A percentile compares a stretch with the other conserved stretches of the same genome.
Evolutionary conservation across 2,329 filamentous ascomycete genomes (phyloP).

Genomic region (Fusarium longipes): DNA sequence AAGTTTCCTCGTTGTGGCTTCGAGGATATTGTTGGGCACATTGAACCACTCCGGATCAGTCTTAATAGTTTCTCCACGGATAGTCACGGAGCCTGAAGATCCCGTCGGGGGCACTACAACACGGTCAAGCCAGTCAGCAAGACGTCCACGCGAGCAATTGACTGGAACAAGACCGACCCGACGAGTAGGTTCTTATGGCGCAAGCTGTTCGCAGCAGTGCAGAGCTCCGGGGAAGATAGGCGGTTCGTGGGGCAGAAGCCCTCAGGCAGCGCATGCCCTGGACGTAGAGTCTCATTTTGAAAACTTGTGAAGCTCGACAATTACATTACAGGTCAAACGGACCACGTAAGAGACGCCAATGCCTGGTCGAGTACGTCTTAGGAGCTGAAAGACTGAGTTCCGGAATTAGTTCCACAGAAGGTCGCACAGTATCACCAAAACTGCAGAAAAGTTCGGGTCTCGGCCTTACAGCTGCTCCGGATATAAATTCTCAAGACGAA

Average conservation of each 20-base stretch:
- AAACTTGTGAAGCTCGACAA: constrained; percentile 29
- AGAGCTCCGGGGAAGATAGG: constrained; percentile 41
- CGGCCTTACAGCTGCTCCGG: constrained; percentile 38
- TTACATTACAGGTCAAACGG: constrained; percentile 30
- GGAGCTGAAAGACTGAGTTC: not conserved
- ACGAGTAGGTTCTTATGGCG: constrained; percentile 42
- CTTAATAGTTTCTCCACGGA: constrained; percentile 69
- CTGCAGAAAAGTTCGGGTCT: constrained; percentile 32
- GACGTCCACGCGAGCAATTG: constrained; percentile 21
- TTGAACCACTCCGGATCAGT: constrained; percentile 85
- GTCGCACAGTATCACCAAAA: constrained; percentile 14
- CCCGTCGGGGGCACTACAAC: constrained; percentile 39
- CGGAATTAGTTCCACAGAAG: constrained; percentile 11
- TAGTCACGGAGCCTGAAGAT: constrained; percentile 56
- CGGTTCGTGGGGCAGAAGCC: constrained; percentile 42
- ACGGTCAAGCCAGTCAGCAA: constrained; percentile 37
- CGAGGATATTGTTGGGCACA: constrained; percentile 77
- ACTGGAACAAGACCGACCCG: constrained; percentile 39
- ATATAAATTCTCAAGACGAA: constrained; percentile 3
- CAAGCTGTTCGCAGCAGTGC: constrained; percentile 39
- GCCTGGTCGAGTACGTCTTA: constrained; percentile 2
- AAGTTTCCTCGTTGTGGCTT: constrained; percentile 79
- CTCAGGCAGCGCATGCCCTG: constrained; percentile 46
- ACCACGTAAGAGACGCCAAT: constrained; percentile 22
- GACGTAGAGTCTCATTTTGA: constrained; percentile 43